These are phyloP conservation scores for Cladophialophora exuberans DNA, from an alignment of 2,329 filamentous ascomycete genomes.

Conservation along the genomic window DNA sequence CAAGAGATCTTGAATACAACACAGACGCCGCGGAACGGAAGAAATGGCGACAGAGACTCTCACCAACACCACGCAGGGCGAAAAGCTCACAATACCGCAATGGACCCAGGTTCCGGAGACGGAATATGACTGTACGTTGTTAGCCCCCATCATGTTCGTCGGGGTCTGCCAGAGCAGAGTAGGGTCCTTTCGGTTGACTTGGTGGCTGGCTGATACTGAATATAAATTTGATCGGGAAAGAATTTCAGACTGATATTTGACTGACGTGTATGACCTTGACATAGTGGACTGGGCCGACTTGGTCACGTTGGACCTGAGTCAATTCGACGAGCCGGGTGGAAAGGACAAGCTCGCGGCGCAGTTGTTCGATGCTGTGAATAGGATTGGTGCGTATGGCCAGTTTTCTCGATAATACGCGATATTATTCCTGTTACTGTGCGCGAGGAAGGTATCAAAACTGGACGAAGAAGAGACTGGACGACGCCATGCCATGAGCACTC, in stretches of 20 bases:
- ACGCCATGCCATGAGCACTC: background rate
- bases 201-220: too few species aligned
- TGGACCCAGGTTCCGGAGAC: conserved; percentile 25
- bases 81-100: conserved; percentile 9
- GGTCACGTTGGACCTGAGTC: conserved; percentile 48
- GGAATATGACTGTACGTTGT: conserved; percentile 20
- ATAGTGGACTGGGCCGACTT: conserved; percentile 32
- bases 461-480: background rate
- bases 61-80: conserved; percentile 1
- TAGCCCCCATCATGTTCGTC: background rate
- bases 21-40: too few species aligned
- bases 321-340: conserved; percentile 57
- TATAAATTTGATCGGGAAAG: too few species aligned
- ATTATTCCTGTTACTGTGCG: too few species aligned
- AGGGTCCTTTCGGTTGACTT: too few species aligned
- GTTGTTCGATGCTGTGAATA: conserved; percentile 56
- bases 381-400: conserved; percentile 42
- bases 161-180: background rate
- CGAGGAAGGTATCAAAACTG: background rate
- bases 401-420: too few species aligned
- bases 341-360: conserved; percentile 58
- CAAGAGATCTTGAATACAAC: too few species aligned
- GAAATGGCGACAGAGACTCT: conserved; percentile 22
- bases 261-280: background rate
- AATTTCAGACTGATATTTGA: conserved; percentile 1